phyloP scores from a whole-genome alignment of 2,329 filamentous ascomycete species.

The Hansfordia pulvinata region DNA sequence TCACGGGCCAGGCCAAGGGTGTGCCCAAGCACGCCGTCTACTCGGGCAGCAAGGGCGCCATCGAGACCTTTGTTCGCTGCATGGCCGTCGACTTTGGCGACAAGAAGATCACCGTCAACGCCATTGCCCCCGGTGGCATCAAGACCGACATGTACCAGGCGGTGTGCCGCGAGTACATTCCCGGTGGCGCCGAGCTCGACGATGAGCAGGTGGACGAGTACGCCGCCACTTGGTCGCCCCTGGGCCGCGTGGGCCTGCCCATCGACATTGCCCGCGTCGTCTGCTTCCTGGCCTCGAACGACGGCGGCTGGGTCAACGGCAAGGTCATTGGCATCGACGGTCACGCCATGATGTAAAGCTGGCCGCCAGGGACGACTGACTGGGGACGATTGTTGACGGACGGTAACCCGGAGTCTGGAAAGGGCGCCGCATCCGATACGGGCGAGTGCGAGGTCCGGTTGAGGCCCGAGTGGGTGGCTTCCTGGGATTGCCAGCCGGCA shows the following conservation, averaged over 20 bases:
- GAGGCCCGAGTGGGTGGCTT: too few relatives aligned
- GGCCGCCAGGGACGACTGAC: too few relatives aligned
- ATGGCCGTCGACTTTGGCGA: conserved; percentile 60
- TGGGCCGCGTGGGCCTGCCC: conserved; percentile 52
- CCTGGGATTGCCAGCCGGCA: too few relatives aligned
- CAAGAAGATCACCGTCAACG: conserved; percentile 55
- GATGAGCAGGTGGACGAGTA: conserved; percentile 50
- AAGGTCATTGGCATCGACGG: conserved; percentile 23
- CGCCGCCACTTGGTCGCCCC: conserved; percentile 49
- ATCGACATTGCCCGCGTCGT: conserved; percentile 55
- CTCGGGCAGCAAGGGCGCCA: conserved; percentile 62
- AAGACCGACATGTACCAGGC: conserved; percentile 57
- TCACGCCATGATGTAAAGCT: conserved; percentile 18
- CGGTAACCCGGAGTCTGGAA: too few relatives aligned
- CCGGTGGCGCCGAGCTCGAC: conserved; percentile 36
- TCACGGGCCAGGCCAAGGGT: conserved; percentile 52
- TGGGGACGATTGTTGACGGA: too few relatives aligned
- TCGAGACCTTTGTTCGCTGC: conserved; percentile 63
- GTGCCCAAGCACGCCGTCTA: conserved; percentile 63
- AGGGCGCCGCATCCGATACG: too few relatives aligned
- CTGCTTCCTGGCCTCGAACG: conserved; percentile 34
- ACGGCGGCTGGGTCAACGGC: conserved; percentile 32
- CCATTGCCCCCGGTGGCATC: conserved; percentile 52
- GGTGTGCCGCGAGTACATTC: conserved; percentile 51
- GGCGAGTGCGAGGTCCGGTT: too few relatives aligned